Base-by-base conservation (phyloP, 257 asterid genomes). In the Nicotiana paniculata region DNA sequence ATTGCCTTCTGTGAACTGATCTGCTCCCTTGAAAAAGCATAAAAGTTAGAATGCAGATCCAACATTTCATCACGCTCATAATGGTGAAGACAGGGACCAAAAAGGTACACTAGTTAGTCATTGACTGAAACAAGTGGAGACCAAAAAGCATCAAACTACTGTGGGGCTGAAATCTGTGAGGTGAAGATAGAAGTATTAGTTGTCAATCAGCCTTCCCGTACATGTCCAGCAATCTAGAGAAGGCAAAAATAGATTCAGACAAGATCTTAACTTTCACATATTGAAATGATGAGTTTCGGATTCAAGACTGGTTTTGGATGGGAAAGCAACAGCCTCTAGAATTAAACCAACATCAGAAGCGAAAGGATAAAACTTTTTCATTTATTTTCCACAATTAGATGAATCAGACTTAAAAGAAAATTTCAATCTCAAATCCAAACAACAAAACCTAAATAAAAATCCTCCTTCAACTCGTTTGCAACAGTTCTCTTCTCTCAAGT, bases 1-100 rank as follows among this genome's bases (percentile, higher is more conserved):
- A 92, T 84, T 81, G 99, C 97, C 86, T 82, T 88, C 66, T 88
- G 90, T 57, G 90, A 85, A 80, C 79, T 84, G 76, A 83, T 79
- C 77, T 86, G 88, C 79, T 79, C 86, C 61, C 87, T 85, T 57
- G 69, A 83, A 83, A 64, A 84, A 28, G 89, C 68, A 59, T 70
- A 87, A 69, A 81, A 72, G 64, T 89, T 84, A 68, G 90, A 77
- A 53, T 77, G 77, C 75, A 54, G 88, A 79, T 84, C 86, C 61
- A 88, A 78, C 65, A 84, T 46, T 69, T 24, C 77, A n/a, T 81
- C 92, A 68, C 30, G 84, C 43, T 66, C 82, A 87, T 81, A 82
- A 80, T 54, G 84, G 87, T 77, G 82, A 77, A 84, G 82, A 83
- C 65, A 81, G 90, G 80, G 81, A 43, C 88, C 89, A 16, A 48